phyloP scores from a whole-genome alignment of 202 grass and related monocot genomes.

The Saccharum hybrid region DNA sequence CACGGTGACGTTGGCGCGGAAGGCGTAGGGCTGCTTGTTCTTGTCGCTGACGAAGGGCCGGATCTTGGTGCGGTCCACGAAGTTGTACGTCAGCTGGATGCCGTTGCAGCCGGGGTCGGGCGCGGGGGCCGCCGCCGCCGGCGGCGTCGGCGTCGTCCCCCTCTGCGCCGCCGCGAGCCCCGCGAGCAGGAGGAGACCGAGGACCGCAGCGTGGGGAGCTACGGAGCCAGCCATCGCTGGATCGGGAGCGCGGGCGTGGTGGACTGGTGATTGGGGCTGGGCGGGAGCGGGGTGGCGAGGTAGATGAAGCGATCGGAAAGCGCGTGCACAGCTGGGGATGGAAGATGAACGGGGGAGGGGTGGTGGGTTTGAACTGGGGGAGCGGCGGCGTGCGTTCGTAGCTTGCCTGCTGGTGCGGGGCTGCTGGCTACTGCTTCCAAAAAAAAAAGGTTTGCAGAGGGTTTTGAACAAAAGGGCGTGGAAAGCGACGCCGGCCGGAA shows the following conservation, averaged over 20 bases:
- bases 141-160: not conserved
- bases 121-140: conserved; percentile 50
- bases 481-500: conserved; percentile 47
- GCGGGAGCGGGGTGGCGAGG: conserved; percentile 3
- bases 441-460: not conserved
- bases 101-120: conserved; percentile 81
- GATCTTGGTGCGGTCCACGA: conserved; percentile 55
- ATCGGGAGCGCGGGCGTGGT: conserved; percentile 5
- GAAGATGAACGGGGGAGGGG: not conserved
- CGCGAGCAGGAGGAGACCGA: conserved; percentile 50
- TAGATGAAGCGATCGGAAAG: conserved; percentile 61
- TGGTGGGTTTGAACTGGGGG: conserved; percentile 59
- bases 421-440: conserved; percentile 9
- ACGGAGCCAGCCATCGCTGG: conserved; percentile 50
- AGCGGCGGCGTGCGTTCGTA: conserved; percentile 46
- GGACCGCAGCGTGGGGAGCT: conserved; percentile 26
- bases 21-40: conserved; percentile 72
- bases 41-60: conserved; percentile 62
- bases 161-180: conserved; percentile 49
- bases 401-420: conserved; percentile 51
- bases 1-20: conserved; percentile 65
- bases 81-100: conserved; percentile 60
- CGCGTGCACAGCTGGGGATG: conserved; percentile 55
- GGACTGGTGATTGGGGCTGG: conserved; percentile 28
- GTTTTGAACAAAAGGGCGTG: conserved; percentile 50